These are phyloP conservation scores for Hypocrella siamensis DNA, from an alignment of 2,329 filamentous ascomycete genomes.

Conservation along the genomic window DNA sequence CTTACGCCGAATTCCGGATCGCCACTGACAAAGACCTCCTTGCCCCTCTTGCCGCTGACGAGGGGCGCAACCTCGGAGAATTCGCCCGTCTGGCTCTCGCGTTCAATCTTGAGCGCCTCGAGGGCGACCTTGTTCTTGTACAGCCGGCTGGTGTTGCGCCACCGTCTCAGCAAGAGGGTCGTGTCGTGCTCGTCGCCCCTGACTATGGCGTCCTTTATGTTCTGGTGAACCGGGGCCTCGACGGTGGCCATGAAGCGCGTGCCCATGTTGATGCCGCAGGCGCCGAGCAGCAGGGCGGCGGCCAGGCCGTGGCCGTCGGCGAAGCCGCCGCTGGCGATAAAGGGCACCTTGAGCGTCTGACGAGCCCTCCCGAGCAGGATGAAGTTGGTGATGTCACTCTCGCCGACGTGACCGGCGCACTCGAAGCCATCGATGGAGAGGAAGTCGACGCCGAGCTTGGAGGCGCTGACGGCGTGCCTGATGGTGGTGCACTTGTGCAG, in stretches of 20 bases:
- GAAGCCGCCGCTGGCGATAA: constrained; percentile 92
- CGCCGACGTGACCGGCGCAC: constrained; percentile 80
- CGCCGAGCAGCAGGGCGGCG: constrained; percentile 76
- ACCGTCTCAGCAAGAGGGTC: constrained; percentile 69
- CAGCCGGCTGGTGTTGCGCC: constrained; percentile 82
- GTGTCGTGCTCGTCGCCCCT: constrained; percentile 82
- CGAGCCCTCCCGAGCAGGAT: constrained; percentile 74
- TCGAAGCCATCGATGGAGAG: constrained; percentile 95
- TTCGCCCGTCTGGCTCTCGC: constrained; percentile 66
- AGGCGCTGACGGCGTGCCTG: constrained; percentile 75
- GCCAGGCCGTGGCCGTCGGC: constrained; percentile 88
- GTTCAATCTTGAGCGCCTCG: constrained; percentile 70
- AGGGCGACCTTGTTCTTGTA: constrained; percentile 82
- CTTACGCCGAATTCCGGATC: constrained; percentile 80
- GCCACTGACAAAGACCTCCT: constrained; percentile 82
- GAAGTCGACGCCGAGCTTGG: constrained; percentile 94
- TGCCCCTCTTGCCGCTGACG: constrained; percentile 80
- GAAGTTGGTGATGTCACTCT: constrained; percentile 79
- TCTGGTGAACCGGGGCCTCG: constrained; percentile 80
- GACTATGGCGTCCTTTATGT: constrained; percentile 90
- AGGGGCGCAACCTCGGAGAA: constrained; percentile 78
- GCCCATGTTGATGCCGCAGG: constrained; percentile 95
- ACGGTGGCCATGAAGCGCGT: constrained; percentile 95
- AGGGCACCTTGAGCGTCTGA: constrained; percentile 71
- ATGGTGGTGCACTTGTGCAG: constrained; percentile 98